Base-by-base conservation (phyloP, 768 basidiomycete genomes). In the Leccinum arenicola region DNA sequence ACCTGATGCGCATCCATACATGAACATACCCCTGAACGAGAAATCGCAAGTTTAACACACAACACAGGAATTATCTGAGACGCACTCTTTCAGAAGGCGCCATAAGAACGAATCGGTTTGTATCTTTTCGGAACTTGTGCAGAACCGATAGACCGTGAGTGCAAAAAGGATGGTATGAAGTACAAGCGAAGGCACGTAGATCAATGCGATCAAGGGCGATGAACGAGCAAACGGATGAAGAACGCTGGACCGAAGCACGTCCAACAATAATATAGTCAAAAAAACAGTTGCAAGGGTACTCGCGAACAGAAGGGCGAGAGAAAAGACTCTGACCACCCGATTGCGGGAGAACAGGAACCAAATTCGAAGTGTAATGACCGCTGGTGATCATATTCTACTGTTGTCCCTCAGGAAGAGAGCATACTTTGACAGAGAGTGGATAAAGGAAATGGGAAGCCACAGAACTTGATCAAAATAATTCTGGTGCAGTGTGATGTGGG, bases 51-150 rank as follows among this genome's bases (percentile, higher is more conserved):
- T 56, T 8, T 1, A 61, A 33, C 15, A 29, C 19, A 54, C 9
- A n/a, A 31, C 23, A 12, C 12, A 38, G 33, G 49, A 23, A 25
- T 25, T 15, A 17, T 6, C 5, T 38, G 40, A 17, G 27, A 57
- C 58, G 10, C 35, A 65, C 66, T 68, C 66, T 59, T 67, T 67
- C 3, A 68, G 6, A 25, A 68, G 57, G 6, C 61, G 57, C 59
- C 57, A 57, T 6, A 68, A 15, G 23, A 68, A 51, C 2, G 55
- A 51, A 12, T 65, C 25, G 3, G 45, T 58, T 21, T 53, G 52
- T 54, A 48, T 56, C 10, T 43, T 45, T 15, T 25, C 55, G n/a
- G 67, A 43, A 36, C 61, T 68, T 47, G 40, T 38, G 19, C 56
- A 15, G 56, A 67, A 61, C 25, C 54, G 56, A 38, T 62, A 62